These are phyloP conservation scores for Wickerhamiella azyma DNA, from an alignment of 805 yeast species.

Conservation along the genomic window DNA sequence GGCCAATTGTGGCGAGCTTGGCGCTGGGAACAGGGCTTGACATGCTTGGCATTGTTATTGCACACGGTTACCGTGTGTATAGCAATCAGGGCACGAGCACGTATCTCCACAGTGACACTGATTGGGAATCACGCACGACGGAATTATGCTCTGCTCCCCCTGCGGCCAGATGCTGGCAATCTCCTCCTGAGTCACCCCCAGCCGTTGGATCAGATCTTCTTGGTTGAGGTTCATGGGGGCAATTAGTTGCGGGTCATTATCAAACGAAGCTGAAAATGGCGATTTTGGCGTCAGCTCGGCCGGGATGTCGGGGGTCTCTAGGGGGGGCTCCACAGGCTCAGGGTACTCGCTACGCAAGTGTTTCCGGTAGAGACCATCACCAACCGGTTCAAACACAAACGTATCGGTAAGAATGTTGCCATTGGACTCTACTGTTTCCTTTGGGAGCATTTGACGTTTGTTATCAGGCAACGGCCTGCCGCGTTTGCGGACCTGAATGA, in stretches of 20 bases:
- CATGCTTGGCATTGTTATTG: too few relatives aligned
- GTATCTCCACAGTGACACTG: constrained; percentile 27
- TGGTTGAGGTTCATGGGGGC: constrained; percentile 25
- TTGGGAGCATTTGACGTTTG: constrained; percentile 36
- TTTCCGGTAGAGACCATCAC: constrained; percentile 24
- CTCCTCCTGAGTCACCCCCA: constrained; percentile 20
- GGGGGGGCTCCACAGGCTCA: background rate
- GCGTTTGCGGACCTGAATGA: constrained; percentile 76
- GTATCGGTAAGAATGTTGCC: constrained; percentile 16
- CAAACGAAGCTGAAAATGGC: background rate
- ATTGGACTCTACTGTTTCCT: constrained; percentile 12
- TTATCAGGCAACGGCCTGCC: constrained; percentile 68
- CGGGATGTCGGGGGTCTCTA: too few relatives aligned
- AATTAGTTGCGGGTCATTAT: constrained; percentile 20
- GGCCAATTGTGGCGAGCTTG: background rate
- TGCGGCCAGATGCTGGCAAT: constrained; percentile 19
- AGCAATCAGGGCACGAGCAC: constrained; percentile 27
- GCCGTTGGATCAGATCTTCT: constrained; percentile 12
- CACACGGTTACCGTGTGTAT: constrained; percentile 13
- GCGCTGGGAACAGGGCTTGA: too few relatives aligned
- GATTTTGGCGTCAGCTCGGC: too few relatives aligned
- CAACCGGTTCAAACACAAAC: constrained; percentile 24
- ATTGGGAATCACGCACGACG: constrained; percentile 28
- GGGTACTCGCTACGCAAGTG: background rate
- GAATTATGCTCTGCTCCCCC: constrained; percentile 18